Evolutionary conservation across 306 rosid species (phyloP).

Genomic region (apple (Malus domestica)): DNA sequence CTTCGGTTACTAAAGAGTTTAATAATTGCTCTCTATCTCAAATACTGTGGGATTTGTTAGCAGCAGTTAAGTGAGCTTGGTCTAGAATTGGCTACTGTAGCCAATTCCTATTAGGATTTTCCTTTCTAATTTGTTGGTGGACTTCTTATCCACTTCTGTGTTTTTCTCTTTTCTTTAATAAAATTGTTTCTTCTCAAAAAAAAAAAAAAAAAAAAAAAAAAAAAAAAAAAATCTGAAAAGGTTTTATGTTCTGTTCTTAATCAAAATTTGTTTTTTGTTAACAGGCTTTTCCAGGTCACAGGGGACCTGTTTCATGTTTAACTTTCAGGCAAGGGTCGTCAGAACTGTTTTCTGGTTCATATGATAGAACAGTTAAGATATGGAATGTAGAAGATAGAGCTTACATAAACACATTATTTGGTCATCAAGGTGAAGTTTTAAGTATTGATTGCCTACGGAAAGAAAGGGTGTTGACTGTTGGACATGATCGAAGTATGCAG

Average conservation of each 20-base stretch:
- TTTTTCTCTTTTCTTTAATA: too few species aligned
- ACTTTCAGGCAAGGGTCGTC: slow-evolving; percentile 85
- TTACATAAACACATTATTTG: slow-evolving; percentile 75
- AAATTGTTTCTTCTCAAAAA: too few species aligned
- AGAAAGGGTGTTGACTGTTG: slow-evolving; percentile 77
- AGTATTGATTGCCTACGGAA: slow-evolving; percentile 74
- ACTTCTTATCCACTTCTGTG: too few species aligned
- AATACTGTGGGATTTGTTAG: too few species aligned
- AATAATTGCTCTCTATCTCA: too few species aligned
- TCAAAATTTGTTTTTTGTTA: slow-evolving; percentile 13
- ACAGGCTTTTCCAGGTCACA: slow-evolving; percentile 95
- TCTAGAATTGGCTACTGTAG: too few species aligned
- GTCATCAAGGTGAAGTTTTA: slow-evolving; percentile 86
- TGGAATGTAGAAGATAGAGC: slow-evolving; percentile 98
- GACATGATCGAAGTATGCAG: slow-evolving; percentile 90
- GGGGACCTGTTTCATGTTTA: slow-evolving; percentile 77
- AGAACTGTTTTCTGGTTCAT: slow-evolving; percentile 94
- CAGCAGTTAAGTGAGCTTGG: too few species aligned
- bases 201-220: neutral
- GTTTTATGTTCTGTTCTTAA: slow-evolving; percentile 5
- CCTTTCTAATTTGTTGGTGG: too few species aligned
- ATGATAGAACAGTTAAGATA: slow-evolving; percentile 82
- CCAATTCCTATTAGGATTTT: too few species aligned
- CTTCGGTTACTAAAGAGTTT: too few species aligned
- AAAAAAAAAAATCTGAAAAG: neutral